Evolutionary conservation across 148 eudicot species (phyloP), one percentile per base, ranked within the genome.

Genomic region (Euryodendron excelsum): DNA sequence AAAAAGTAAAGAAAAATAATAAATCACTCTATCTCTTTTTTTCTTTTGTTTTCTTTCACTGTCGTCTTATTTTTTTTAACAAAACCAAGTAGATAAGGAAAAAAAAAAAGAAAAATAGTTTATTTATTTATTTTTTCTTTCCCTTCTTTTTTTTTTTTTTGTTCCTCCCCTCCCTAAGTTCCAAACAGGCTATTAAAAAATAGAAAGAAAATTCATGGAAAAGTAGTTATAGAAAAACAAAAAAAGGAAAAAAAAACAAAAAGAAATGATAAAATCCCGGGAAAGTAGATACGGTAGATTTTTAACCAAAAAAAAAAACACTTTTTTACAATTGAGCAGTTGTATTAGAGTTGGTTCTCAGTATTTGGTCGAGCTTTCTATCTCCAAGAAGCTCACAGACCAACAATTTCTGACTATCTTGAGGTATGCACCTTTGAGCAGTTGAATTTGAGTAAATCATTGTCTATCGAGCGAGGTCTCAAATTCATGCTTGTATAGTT

Each of bases 331-430:
- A 15, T 56, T 56, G 15, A 50, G 7, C 15, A 15, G 10, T 6
- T 7, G 15, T 6, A 50, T 50, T 50, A 15, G 15, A 50, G 7
- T 23, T 30, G 53, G 15, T 45, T 60, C 0, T 17, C 41, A 20
- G 62, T 3, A 31, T 33, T 36, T 53, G 63, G 66, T 77, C 65
- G 15, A 17, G 27, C 48, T 3, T 59, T 56, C 34, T 14, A 41
- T 56, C n/a, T 59, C 37, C 52, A 6, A 62, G 78, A 31, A 31
- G 66, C 66, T 25, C n/a, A 17, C 50, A 45, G 65, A 75, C 61
- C 50, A 4, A 23, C 63, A 14, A 25, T 73, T 52, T 73, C 63
- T 59, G 20, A 55, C 8, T n/a, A 20, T 23, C 20, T 34, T 10
- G 1, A 74, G 77, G 55, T 60, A 75, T 62, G 25, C 33, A 28